A percentile compares a stretch with the other conserved stretches of the same genome.
Evolutionary conservation across 352 stramenopile species (phyloP).

Genomic region (Phytophthora nicotianae): DNA sequence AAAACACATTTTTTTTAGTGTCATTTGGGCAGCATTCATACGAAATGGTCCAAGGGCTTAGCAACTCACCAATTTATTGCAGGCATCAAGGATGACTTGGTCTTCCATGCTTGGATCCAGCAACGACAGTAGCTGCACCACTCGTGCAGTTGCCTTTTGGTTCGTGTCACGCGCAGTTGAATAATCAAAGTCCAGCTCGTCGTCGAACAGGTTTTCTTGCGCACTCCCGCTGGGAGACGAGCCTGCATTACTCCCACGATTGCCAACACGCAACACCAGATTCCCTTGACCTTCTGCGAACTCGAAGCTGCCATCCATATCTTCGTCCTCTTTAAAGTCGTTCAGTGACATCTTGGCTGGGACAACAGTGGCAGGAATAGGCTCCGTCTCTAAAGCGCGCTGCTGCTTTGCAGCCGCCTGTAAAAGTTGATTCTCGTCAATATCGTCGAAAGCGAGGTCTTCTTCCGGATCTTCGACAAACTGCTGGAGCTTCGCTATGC

Average conservation of each 20-base stretch:
- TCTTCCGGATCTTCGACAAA: constrained; percentile 81
- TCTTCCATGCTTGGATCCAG: constrained; percentile 89
- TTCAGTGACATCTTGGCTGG: constrained; percentile 22
- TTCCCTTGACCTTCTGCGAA: constrained; percentile 28
- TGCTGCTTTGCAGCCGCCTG: constrained; percentile 49
- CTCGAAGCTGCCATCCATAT: constrained; percentile 27
- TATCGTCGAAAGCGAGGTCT: constrained; percentile 64
- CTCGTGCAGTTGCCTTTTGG: constrained; percentile 75
- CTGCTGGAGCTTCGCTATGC: constrained; percentile 68
- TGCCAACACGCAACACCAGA: constrained; percentile 30
- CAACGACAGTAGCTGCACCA: constrained; percentile 77
- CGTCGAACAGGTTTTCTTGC: constrained; percentile 77
- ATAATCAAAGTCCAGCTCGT: constrained; percentile 85
- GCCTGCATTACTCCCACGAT: constrained; percentile 22
- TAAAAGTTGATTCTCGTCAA: constrained; percentile 71
- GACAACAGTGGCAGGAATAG: constrained; percentile 18
- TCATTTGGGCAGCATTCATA: not conserved
- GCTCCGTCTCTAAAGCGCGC: constrained; percentile 19
- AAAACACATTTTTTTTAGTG: constrained; percentile 1
- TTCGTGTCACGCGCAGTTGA: constrained; percentile 71
- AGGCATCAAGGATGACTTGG: constrained; percentile 84
- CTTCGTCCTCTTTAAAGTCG: constrained; percentile 38
- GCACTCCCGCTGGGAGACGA: constrained; percentile 41
- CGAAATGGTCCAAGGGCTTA: not conserved
- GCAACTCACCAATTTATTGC: constrained; percentile 59